Percentiles rank a stretch among this genome's conserved stretches.
phyloP scores from a whole-genome alignment of 768 basidiomycete species.

The Tylopilus felleus region DNA sequence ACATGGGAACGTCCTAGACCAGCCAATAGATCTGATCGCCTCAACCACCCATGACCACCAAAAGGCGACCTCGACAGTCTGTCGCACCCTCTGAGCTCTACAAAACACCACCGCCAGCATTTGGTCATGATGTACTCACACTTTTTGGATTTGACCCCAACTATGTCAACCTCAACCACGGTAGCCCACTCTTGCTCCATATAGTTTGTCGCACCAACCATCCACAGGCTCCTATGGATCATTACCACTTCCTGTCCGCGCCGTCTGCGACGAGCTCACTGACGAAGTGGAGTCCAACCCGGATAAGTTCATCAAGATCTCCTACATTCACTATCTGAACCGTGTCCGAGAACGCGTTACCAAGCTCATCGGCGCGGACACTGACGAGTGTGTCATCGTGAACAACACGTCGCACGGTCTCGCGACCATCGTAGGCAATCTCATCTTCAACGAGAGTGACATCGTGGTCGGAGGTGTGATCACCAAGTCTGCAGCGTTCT shows the following conservation, averaged over 20 bases:
- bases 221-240: constrained; percentile 58
- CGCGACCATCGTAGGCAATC: constrained; percentile 63
- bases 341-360: constrained; percentile 47
- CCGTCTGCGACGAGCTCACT: constrained; percentile 41
- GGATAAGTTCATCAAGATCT: constrained; percentile 50
- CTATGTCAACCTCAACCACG: constrained; percentile 65
- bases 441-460: constrained; percentile 53
- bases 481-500: background rate
- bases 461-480: constrained; percentile 48
- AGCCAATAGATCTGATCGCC: background rate
- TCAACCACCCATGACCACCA: constrained; percentile 2
- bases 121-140: constrained; percentile 54
- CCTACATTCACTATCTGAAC: constrained; percentile 33
- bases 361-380: constrained; percentile 44
- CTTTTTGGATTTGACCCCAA: constrained; percentile 55
- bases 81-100: constrained; percentile 14
- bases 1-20: constrained; percentile 1
- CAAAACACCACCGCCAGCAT: constrained; percentile 36
- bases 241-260: constrained; percentile 49
- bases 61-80: background rate
- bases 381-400: constrained; percentile 56
- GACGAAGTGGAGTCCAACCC: constrained; percentile 50
- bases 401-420: constrained; percentile 37
- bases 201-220: background rate
- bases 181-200: constrained; percentile 28